Evolutionary conservation across 2,329 filamentous ascomycete species (phyloP).

Genomic region (Gaeumannomyces sp.): DNA sequence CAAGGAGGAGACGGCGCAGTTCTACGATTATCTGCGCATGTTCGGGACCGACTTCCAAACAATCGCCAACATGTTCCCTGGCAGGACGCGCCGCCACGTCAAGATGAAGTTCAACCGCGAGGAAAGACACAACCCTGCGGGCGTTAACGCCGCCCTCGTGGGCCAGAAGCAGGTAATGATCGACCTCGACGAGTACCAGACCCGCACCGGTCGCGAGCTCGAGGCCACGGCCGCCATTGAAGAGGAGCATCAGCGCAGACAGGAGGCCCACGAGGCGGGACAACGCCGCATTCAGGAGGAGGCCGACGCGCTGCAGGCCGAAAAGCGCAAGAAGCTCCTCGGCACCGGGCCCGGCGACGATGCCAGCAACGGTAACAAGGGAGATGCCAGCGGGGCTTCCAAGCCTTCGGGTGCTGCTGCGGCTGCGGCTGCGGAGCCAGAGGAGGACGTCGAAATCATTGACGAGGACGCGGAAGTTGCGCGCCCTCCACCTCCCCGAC

Average conservation of each 20-base stretch:
- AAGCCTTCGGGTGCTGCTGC: neutral
- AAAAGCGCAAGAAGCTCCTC: conserved; percentile 44
- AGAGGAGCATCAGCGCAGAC: conserved; percentile 40
- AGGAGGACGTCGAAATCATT: conserved; percentile 7
- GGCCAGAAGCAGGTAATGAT: conserved; percentile 52
- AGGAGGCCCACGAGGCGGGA: conserved; percentile 38
- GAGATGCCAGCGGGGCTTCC: neutral
- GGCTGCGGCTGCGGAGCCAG: neutral
- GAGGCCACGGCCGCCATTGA: conserved; percentile 50
- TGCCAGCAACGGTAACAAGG: neutral
- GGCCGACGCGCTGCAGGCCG: conserved; percentile 39
- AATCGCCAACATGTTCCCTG: conserved; percentile 69
- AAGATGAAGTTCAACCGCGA: conserved; percentile 81
- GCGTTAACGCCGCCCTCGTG: conserved; percentile 58
- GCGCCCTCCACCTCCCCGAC: neutral
- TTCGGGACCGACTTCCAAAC: conserved; percentile 82
- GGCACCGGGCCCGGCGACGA: conserved; percentile 15
- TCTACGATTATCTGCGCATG: conserved; percentile 68
- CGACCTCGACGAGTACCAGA: conserved; percentile 55
- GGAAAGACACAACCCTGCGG: conserved; percentile 58
- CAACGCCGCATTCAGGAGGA: conserved; percentile 41
- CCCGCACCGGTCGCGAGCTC: conserved; percentile 46
- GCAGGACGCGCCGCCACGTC: conserved; percentile 64
- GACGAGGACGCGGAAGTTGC: conserved; percentile 2
- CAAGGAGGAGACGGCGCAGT: conserved; percentile 63